A percentile compares a stretch with the other conserved stretches of the same genome.
These are phyloP conservation scores for Cryptococcus amylolentus DNA, from an alignment of 1,284 basidiomycete genomes.

Conservation along the genomic window DNA sequence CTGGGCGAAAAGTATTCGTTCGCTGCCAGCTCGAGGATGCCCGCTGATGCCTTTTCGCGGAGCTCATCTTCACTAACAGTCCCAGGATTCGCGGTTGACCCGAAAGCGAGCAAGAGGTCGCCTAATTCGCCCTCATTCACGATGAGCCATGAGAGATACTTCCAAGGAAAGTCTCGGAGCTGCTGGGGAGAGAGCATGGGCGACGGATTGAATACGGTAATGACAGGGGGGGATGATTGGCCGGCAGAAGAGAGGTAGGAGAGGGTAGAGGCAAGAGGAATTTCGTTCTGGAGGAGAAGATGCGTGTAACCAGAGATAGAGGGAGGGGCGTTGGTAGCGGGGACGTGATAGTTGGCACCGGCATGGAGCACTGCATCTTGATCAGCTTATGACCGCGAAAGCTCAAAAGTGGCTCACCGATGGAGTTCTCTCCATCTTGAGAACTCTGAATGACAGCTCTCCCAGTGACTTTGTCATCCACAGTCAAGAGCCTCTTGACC, in stretches of 20 bases:
- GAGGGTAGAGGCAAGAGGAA: conserved; percentile 53
- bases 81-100: conserved; percentile 1
- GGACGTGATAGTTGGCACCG: conserved; percentile 44
- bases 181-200: conserved; percentile 53
- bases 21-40: conserved; percentile 16
- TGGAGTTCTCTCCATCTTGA: conserved; percentile 51
- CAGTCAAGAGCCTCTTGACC: conserved; percentile 24
- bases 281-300: conserved; percentile 59
- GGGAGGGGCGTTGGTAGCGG: conserved; percentile 18
- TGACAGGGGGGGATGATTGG: conserved; percentile 21
- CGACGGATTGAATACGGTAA: conserved; percentile 56
- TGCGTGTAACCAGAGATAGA: conserved; percentile 44
- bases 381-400: conserved; percentile 3
- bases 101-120: conserved; percentile 28
- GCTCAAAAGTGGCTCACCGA: conserved; percentile 34
- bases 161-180: conserved; percentile 53
- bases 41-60: conserved; percentile 3
- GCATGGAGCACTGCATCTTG: conserved; percentile 43
- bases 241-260: conserved; percentile 46
- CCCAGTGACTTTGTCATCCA: conserved; percentile 47
- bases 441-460: conserved; percentile 53
- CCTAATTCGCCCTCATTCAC: conserved; percentile 56
- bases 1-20: conserved; percentile 13
- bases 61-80: conserved; percentile 5
- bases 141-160: conserved; percentile 52